phyloP scores from a whole-genome alignment of 805 yeast species.

The Deakozyma indianensis region DNA sequence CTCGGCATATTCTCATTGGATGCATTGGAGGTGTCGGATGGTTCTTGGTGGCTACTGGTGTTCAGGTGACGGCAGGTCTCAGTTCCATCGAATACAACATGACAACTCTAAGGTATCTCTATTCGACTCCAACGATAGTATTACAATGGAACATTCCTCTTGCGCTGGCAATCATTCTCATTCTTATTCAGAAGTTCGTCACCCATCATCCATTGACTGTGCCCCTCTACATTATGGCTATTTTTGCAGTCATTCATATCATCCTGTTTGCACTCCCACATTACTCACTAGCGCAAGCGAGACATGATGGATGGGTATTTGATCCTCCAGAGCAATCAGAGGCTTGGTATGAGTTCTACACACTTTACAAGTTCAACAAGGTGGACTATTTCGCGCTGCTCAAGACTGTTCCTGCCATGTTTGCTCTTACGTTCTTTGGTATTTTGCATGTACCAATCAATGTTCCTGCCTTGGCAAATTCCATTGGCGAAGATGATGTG shows the following conservation, averaged over 20 bases:
- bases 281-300: slow-evolving; percentile 44
- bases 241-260: slow-evolving; percentile 57
- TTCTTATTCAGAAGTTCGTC: slow-evolving; percentile 44
- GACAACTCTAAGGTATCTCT: slow-evolving; percentile 27
- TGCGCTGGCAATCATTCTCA: slow-evolving; percentile 41
- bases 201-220: slow-evolving; percentile 60
- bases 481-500: slow-evolving; percentile 60
- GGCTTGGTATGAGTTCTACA: slow-evolving; percentile 84
- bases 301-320: slow-evolving; percentile 79
- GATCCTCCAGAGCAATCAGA: slow-evolving; percentile 44
- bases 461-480: slow-evolving; percentile 92
- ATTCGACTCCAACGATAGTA: slow-evolving; percentile 35
- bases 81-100: slow-evolving; percentile 54
- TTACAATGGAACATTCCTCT: slow-evolving; percentile 64
- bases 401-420: slow-evolving; percentile 76
- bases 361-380: slow-evolving; percentile 46
- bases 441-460: slow-evolving; percentile 93
- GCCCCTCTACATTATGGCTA: slow-evolving; percentile 63
- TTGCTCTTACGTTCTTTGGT: slow-evolving; percentile 92
- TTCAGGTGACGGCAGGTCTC: slow-evolving; percentile 77
- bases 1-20: slow-evolving; percentile 89
- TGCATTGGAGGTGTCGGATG: slow-evolving; percentile 98
- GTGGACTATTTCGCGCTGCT: slow-evolving; percentile 66
- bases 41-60: slow-evolving; percentile 76
- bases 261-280: slow-evolving; percentile 50